Evolutionary conservation across 805 yeast species (phyloP), one percentile per base, ranked within the genome.

Genomic region (Wickerhamiella spandovensis): DNA sequence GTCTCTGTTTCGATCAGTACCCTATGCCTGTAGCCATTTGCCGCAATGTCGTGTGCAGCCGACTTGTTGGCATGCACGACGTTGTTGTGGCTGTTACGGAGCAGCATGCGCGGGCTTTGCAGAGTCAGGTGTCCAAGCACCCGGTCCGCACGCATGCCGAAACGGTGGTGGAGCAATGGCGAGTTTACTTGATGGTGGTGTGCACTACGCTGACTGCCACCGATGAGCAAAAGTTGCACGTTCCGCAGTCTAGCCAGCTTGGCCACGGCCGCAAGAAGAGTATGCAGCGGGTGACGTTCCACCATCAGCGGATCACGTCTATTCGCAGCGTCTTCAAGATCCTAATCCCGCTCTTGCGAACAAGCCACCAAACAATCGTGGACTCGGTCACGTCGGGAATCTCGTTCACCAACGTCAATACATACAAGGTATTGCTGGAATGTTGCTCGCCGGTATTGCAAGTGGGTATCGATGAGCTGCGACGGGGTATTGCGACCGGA

Each of bases 11-110:
- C 53, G 84, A 79, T 53, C 74, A 73, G 46, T 88, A 95, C 60
- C 97, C 98, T 0, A 81, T 90, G 61, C 90, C 95, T 0, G 87
- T 90, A 65, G 98, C 97, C 0, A 70, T 92, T 51, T 87, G 95
- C 54, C 76, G 99, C 8, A 83, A 95, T 2, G 81, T 85, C 53
- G 94, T 92, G 8, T 90, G 97, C 65, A 82, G 85, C 18, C 67
- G 97, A 48, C 65, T 92, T 51, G 95, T 89, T 4, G 95, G 87
- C 58, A 77, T 92, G 71, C 69, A 70, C 46, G 69, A 66, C 17
- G 60, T 61, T 1, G 56, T 71, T 5, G 51, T 60, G 15, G 67
- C 60, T 18, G 54, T 60, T 7, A 54, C 65, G 1, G 60, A 60
- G 9, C 28, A 22, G 1, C 51, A 53, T 4, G 52, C 54, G 3